Evolutionary conservation across 441 rosid genomes (phyloP), one percentile per base, ranked within the genome.

Genomic region (Gossypium laxum): DNA sequence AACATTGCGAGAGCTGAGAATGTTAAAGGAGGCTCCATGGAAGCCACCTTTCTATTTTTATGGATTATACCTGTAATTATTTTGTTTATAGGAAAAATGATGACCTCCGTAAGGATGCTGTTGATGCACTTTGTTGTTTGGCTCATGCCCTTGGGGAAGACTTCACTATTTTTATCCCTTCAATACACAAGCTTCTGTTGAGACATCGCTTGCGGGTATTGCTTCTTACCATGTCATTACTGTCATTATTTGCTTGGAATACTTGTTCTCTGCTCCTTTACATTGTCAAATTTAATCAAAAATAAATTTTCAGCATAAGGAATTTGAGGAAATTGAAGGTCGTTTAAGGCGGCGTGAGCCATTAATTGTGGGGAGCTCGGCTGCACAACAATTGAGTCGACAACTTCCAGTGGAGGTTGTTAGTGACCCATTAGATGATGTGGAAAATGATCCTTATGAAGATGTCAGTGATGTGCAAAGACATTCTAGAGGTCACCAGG

Each of bases 111-210:
- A 89, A 91, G 78, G 99, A 95, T 84, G 96, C 96, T 76, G 96
- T 95, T 47, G 96, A 95, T 80, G 98, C 98, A 56, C 90, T 95
- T 70, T 95, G 99, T 82, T 91, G 99, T 83, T 84, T 95, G 83
- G 98, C 98, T 62, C 90, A 91, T 85, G 91, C 99, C 79, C 93
- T 95, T 55, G 99, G 99, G 71, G 98, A 89, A 85, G 98, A 95
- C 78, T 95, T 95, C 78, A 90, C 91, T 77, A 88, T 95, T 82
- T 92, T 95, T 77, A 90, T 95, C 66, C 96, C 93, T 43, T 95
- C 99, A 51, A 87, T 95, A 77, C 97, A 89, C 87, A 95, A 90
- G 75, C 92, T 95, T 69, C 43, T 93, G 79, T 71, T 89, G 78
- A 91, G 89, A 81, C 84, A 91, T 76, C 91, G 84, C 54, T 83